Evolutionary conservation across 1,139 yeast genomes (phyloP).

Genomic region (Yamadazyma dushanensis): DNA sequence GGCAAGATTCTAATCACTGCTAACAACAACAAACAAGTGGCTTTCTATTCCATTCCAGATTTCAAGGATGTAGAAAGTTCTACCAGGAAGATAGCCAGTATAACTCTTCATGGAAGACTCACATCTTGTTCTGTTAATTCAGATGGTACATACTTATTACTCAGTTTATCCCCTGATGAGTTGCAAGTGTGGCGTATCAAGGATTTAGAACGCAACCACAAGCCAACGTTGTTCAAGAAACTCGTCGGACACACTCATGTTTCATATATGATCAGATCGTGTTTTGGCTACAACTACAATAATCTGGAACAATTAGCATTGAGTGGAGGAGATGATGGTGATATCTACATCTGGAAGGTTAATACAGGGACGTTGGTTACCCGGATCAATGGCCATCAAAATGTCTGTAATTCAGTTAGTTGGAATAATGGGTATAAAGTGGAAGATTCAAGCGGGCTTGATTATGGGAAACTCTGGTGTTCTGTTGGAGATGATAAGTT

Average conservation of each 20-base stretch:
- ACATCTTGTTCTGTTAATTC: slow-evolving; percentile 43
- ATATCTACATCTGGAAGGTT: slow-evolving; percentile 78
- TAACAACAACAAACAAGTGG: slow-evolving; percentile 58
- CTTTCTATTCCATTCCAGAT: slow-evolving; percentile 49
- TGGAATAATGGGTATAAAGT: slow-evolving; percentile 54
- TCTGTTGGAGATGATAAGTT: slow-evolving; percentile 82
- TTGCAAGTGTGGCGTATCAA: slow-evolving; percentile 73
- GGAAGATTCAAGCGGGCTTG: slow-evolving; percentile 23
- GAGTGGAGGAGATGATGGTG: slow-evolving; percentile 84
- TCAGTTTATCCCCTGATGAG: slow-evolving; percentile 76
- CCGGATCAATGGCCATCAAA: slow-evolving; percentile 59
- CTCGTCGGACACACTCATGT: slow-evolving; percentile 74
- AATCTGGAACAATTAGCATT: slow-evolving; percentile 66
- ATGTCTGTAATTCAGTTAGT: slow-evolving; percentile 71
- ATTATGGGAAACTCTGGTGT: slow-evolving; percentile 61
- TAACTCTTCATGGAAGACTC: slow-evolving; percentile 36
- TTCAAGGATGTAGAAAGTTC: slow-evolving; percentile 33
- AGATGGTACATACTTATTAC: slow-evolving; percentile 51
- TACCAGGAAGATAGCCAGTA: slow-evolving; percentile 34
- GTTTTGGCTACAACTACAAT: slow-evolving; percentile 60
- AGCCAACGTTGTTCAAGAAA: slow-evolving; percentile 54
- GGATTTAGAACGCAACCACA: slow-evolving; percentile 17
- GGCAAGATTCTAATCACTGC: slow-evolving; percentile 64
- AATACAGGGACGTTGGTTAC: slow-evolving; percentile 70
- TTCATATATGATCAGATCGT: slow-evolving; percentile 69